Conservation (phyloP, 2,329 filamentous ascomycete species). For the Aspergillus fijiensis region DNA sequence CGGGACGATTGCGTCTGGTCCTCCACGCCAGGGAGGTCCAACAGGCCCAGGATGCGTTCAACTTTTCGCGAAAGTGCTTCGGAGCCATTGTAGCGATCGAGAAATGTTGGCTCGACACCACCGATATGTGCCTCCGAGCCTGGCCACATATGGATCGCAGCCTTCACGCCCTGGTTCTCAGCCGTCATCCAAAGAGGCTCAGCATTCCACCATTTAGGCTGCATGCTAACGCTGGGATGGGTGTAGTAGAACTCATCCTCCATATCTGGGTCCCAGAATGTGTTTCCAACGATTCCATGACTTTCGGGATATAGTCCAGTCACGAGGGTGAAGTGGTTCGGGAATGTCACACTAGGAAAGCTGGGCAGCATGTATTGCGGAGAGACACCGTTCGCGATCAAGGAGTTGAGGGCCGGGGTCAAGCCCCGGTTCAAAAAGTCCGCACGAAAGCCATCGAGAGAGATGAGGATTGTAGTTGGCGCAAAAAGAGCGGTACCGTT, state of each 20-base stretch:
- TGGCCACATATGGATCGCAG: conserved; percentile 97
- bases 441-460: conserved; percentile 91
- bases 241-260: conserved; percentile 86
- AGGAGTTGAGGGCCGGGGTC: conserved; percentile 76
- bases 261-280: conserved; percentile 82
- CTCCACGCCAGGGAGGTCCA: conserved; percentile 77
- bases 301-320: conserved; percentile 90
- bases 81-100: conserved; percentile 81
- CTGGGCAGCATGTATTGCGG: conserved; percentile 90
- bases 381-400: conserved; percentile 80
- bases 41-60: conserved; percentile 71
- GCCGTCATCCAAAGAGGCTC: conserved; percentile 94
- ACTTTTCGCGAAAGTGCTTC: conserved; percentile 76
- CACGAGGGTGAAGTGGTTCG: conserved; percentile 90
- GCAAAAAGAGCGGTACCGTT: conserved; percentile 90
- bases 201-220: conserved; percentile 90
- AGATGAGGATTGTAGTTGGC: conserved; percentile 90
- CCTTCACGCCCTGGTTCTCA: conserved; percentile 73
- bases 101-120: conserved; percentile 69
- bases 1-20: conserved; percentile 51
- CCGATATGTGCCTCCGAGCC: conserved; percentile 86
- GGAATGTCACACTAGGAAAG: conserved; percentile 95
- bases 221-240: conserved; percentile 69
- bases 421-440: conserved; percentile 84
- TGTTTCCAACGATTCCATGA: conserved; percentile 91